A percentile compares a stretch with the other conserved stretches of the same genome.
Conservation (phyloP, 225 moss, liverwort and hornwort species). For the Pleurozium schreberi region DNA sequence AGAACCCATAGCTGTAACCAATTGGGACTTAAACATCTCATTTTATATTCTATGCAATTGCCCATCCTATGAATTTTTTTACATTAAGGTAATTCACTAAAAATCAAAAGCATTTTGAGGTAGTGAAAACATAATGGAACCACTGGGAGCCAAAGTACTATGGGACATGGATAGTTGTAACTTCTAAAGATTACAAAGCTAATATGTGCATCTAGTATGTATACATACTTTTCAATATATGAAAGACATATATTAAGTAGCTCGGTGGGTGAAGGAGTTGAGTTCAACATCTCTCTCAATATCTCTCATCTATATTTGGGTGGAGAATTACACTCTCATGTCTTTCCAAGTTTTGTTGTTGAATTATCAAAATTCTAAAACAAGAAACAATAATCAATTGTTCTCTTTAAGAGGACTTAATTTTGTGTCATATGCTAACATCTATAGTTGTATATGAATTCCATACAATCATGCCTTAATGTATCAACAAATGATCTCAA, state of each 20-base stretch:
- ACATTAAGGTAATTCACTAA: neutral
- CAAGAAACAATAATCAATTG: neutral
- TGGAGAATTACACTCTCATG: accelerated
- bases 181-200: neutral
- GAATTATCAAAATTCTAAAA: neutral
- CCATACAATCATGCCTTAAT: neutral
- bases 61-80: no score
- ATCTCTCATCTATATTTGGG: neutral
- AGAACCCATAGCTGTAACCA: accelerated
- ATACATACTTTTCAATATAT: accelerated
- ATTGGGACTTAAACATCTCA: neutral
- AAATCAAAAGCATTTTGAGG: neutral
- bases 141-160: neutral
- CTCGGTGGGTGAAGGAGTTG: accelerated
- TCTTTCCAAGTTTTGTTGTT: neutral
- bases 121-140: neutral
- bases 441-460: neutral
- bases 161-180: neutral
- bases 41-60: neutral
- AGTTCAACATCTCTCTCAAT: neutral
- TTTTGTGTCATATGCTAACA: neutral
- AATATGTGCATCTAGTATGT: neutral
- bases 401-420: accelerated
- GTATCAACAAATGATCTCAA: neutral
- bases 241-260: neutral